Evolutionary conservation across 352 stramenopile genomes (phyloP).

Genomic region (Pythium chondricola): DNA sequence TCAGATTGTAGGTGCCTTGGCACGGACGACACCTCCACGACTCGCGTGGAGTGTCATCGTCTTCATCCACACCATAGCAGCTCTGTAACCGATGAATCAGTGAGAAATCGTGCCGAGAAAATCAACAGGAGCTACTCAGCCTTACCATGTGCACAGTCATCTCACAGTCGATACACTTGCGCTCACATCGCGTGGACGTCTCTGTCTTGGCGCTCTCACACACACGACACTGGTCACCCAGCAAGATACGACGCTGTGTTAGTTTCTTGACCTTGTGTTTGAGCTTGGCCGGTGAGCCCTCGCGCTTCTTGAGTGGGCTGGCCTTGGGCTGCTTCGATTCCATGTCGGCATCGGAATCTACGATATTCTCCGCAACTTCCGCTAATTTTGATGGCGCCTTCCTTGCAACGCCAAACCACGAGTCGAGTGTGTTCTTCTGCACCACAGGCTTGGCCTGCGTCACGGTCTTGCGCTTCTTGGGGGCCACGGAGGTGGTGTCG

Average conservation of each 20-base stretch:
- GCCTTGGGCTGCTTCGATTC: not conserved
- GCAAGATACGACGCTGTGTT: conserved; percentile 64
- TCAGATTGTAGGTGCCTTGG: conserved; percentile 38
- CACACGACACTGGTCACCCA: conserved; percentile 62
- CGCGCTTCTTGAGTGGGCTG: too few species aligned
- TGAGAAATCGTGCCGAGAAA: conserved; percentile 1
- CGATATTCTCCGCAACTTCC: not conserved
- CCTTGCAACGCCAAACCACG: conserved; percentile 43
- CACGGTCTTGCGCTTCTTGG: conserved; percentile 3
- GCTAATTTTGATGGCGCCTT: conserved; percentile 8
- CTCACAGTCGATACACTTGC: conserved; percentile 53
- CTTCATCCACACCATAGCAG: conserved; percentile 48
- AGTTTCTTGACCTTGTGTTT: conserved; percentile 32
- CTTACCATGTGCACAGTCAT: conserved; percentile 66
- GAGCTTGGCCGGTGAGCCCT: conserved; percentile 2
- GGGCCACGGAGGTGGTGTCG: not conserved
- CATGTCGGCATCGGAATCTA: conserved; percentile 2
- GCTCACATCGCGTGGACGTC: conserved; percentile 40
- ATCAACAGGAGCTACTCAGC: conserved; percentile 32
- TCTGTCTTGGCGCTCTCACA: conserved; percentile 50
- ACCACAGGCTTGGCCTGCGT: conserved; percentile 7
- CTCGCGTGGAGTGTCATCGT: conserved; percentile 23
- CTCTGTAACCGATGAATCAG: conserved; percentile 15
- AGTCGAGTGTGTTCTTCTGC: conserved; percentile 47
- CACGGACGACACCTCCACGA: conserved; percentile 59